A percentile compares a stretch with the other conserved stretches of the same genome.
Conservation (phyloP, 2,329 filamentous ascomycete genomes). For the Pyrenochaeta sp. region DNA sequence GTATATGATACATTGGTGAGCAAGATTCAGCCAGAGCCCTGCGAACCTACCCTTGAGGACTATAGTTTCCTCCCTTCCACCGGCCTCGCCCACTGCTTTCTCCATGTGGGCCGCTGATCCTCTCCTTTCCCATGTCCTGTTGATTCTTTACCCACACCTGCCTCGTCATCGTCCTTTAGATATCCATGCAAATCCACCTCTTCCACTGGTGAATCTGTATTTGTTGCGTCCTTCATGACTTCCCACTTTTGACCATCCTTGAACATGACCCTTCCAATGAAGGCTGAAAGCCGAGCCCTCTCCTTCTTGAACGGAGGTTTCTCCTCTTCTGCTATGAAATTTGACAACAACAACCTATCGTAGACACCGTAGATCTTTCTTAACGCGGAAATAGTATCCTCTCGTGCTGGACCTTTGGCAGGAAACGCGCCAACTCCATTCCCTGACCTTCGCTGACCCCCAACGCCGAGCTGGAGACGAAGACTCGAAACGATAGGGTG, state of each 20-base stretch:
- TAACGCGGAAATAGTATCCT: conserved; percentile 38
- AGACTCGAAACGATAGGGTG: conserved; percentile 36
- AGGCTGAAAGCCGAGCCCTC: conserved; percentile 35
- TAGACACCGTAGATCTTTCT: conserved; percentile 40
- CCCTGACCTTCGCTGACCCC: conserved; percentile 13
- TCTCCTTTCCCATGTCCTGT: neutral
- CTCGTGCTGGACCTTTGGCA: conserved; percentile 25
- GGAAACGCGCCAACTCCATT: conserved; percentile 15
- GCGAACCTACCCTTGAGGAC: conserved; percentile 5
- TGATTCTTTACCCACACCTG: neutral
- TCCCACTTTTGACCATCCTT: conserved; percentile 5
- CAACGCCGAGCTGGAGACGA: conserved; percentile 41
- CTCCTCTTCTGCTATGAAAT: conserved; percentile 40
- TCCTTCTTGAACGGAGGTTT: conserved; percentile 37
- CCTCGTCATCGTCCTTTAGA: conserved; percentile 10
- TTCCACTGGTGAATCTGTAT: conserved; percentile 2
- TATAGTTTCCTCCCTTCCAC: conserved; percentile 22
- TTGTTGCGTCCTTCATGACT: conserved; percentile 1
- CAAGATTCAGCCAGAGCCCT: neutral
- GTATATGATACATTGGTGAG: neutral
- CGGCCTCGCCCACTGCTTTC: conserved; percentile 21
- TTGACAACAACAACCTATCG: conserved; percentile 39
- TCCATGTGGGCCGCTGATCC: conserved; percentile 16
- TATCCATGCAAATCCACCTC: conserved; percentile 23
- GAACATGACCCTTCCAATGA: conserved; percentile 32